phyloP scores from a whole-genome alignment of 2,329 filamentous ascomycete species.

The Phaeosphaeria sp. region DNA sequence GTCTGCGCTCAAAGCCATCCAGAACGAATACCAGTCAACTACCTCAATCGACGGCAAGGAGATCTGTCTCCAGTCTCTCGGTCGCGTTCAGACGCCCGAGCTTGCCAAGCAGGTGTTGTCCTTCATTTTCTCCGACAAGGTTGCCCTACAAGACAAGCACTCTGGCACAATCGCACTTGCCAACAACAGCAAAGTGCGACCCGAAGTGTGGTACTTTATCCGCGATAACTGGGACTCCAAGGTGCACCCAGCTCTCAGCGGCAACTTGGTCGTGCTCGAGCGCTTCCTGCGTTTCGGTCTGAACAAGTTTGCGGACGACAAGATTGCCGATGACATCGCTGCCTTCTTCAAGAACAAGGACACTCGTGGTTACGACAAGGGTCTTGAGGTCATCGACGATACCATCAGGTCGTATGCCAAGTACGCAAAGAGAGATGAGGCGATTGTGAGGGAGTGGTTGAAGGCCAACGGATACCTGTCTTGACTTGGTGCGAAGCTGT shows the following conservation, averaged over 20 bases:
- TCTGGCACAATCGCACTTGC: constrained; percentile 76
- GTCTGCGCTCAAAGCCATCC: constrained; percentile 75
- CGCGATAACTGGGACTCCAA: constrained; percentile 78
- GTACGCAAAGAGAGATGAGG: constrained; percentile 80
- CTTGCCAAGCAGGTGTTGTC: constrained; percentile 73
- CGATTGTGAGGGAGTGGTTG: constrained; percentile 80
- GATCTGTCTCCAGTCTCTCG: constrained; percentile 78
- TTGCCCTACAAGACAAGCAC: constrained; percentile 87
- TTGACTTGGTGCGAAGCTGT: constrained; percentile 30
- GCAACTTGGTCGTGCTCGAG: constrained; percentile 87
- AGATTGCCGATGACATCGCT: constrained; percentile 76
- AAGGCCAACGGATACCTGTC: constrained; percentile 63
- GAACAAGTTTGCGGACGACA: constrained; percentile 76
- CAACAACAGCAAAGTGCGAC: constrained; percentile 74
- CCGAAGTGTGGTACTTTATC: constrained; percentile 82
- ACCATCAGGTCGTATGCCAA: constrained; percentile 82
- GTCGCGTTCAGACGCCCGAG: constrained; percentile 71
- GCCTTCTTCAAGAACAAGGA: constrained; percentile 88
- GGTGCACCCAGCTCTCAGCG: constrained; percentile 73
- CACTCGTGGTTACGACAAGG: constrained; percentile 84
- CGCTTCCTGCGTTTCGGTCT: constrained; percentile 83
- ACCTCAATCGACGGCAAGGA: constrained; percentile 91
- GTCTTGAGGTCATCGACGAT: constrained; percentile 83
- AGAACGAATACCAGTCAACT: constrained; percentile 83
- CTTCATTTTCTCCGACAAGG: constrained; percentile 82